A percentile compares a stretch with the other conserved stretches of the same genome.
These are phyloP conservation scores for Rhynchospora tenuis DNA, from an alignment of 176 grass and related monocot genomes.

Conservation along the genomic window DNA sequence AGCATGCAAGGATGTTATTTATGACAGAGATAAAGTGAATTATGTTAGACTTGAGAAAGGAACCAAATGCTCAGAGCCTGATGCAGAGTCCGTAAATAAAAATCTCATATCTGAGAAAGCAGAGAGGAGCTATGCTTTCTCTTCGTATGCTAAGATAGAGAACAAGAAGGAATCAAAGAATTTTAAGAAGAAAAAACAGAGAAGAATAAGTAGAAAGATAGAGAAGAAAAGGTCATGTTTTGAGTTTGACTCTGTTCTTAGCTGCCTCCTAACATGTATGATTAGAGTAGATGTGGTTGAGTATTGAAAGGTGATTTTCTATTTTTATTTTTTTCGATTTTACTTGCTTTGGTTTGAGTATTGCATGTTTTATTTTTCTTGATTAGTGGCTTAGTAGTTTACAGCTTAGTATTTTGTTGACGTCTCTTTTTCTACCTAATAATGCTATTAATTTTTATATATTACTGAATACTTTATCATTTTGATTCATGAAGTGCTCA, in stretches of 20 bases:
- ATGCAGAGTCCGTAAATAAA: background rate
- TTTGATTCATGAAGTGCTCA: no score
- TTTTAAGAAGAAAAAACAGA: background rate
- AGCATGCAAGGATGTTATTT: background rate
- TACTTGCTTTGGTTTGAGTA: background rate
- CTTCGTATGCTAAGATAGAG: background rate
- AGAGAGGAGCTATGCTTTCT: background rate
- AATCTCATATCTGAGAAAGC: background rate
- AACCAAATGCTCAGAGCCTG: background rate
- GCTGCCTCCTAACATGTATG: constrained; percentile 4
- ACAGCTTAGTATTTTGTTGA: background rate
- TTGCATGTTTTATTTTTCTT: background rate
- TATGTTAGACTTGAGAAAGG: constrained; percentile 5
- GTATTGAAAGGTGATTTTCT: background rate
- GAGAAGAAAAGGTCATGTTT: background rate
- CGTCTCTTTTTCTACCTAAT: background rate
- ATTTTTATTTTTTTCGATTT: background rate
- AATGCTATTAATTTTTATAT: background rate
- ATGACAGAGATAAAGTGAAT: background rate
- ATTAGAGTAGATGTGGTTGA: constrained; percentile 6
- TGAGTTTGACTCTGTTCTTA: constrained; percentile 9
- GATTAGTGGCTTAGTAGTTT: background rate
- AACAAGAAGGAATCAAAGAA: background rate
- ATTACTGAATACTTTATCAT: no score
- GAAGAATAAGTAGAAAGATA: background rate